A percentile compares a stretch with the other conserved stretches of the same genome.
Conservation (phyloP, 768 basidiomycete genomes). For the Mycena latifolia region DNA sequence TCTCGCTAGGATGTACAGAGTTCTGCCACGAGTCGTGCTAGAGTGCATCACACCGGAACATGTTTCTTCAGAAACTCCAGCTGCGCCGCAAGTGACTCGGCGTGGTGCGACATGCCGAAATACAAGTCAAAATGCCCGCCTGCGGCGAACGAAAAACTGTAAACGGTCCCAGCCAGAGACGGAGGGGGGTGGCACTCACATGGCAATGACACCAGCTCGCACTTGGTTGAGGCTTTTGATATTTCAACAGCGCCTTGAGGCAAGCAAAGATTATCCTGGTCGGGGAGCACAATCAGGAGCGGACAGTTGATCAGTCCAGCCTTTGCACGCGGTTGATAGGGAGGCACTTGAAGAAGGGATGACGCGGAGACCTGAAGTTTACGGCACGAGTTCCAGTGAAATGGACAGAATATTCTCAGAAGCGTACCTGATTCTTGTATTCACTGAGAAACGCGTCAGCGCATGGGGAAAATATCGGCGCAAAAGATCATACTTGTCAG, state of each 20-base stretch:
- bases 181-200: slow-evolving; percentile 23
- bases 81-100: slow-evolving; percentile 37
- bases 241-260: slow-evolving; percentile 34
- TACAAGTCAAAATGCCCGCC: slow-evolving; percentile 45
- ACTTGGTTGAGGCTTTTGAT: slow-evolving; percentile 30
- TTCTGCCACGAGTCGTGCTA: too few relatives aligned
- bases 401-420: background rate
- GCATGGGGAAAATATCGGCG: too few relatives aligned
- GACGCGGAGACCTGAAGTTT: slow-evolving; percentile 33
- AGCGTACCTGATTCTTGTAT: slow-evolving; percentile 26
- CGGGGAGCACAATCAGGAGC: slow-evolving; percentile 37
- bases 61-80: slow-evolving; percentile 42
- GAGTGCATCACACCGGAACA: slow-evolving; percentile 39
- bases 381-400: background rate
- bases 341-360: slow-evolving; percentile 26
- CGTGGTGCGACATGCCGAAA: slow-evolving; percentile 35
- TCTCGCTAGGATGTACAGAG: too few relatives aligned
- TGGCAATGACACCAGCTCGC: slow-evolving; percentile 36
- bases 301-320: slow-evolving; percentile 34
- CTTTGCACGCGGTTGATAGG: slow-evolving; percentile 34
- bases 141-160: background rate
- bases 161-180: background rate
- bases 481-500: slow-evolving; percentile 25
- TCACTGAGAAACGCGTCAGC: slow-evolving; percentile 10
- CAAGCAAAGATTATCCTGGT: slow-evolving; percentile 37